These are phyloP conservation scores for Oryza meridionalis DNA, from an alignment of 176 grass and related monocot genomes.

Conservation along the genomic window DNA sequence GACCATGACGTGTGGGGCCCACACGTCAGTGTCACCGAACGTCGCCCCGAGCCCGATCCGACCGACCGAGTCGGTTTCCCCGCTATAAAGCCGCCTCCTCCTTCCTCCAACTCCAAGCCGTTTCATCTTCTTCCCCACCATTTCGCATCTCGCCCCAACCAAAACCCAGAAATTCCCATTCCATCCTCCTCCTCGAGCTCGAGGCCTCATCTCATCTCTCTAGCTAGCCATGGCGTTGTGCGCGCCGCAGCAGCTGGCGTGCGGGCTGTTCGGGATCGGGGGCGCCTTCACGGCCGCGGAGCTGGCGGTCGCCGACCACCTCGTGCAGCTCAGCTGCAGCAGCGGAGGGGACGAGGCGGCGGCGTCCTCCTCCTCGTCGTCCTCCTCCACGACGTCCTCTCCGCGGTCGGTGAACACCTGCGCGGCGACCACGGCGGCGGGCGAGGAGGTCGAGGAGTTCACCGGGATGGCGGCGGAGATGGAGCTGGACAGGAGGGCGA, in stretches of 20 bases:
- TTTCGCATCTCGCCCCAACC: neutral
- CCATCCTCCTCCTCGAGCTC: neutral
- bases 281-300: conserved; percentile 63
- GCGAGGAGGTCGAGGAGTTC: neutral
- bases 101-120: neutral
- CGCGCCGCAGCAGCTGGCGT: neutral
- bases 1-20: neutral
- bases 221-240: conserved; percentile 12
- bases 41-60: neutral
- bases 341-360: neutral
- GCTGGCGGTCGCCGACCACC: conserved; percentile 60
- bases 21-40: neutral
- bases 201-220: neutral
- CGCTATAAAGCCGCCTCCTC: conserved; percentile 10
- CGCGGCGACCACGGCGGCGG: neutral
- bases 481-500: conserved; percentile 45
- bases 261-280: conserved; percentile 1
- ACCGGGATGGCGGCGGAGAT: neutral
- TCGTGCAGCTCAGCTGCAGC: conserved; percentile 67
- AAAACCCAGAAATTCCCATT: neutral
- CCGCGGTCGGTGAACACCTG: conserved; percentile 22
- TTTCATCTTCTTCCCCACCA: neutral
- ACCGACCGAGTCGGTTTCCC: conserved; percentile 12
- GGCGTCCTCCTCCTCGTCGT: neutral
- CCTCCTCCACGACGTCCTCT: conserved; percentile 40